phyloP scores from a whole-genome alignment of 768 basidiomycete genomes.

The Amyloporia xantha region DNA sequence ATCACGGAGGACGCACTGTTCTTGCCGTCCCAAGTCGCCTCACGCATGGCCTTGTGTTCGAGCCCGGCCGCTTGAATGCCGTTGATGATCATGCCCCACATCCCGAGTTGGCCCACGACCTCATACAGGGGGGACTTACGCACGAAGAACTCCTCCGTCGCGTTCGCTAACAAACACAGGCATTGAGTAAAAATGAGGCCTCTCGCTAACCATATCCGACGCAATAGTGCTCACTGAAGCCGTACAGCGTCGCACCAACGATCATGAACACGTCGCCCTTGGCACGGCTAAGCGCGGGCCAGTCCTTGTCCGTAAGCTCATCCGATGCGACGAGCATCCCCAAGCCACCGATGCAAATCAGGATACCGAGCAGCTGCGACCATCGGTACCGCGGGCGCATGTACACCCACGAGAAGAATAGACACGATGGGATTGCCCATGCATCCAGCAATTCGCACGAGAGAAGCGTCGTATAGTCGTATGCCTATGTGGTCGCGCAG shows the following conservation, averaged over 20 bases:
- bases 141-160: slow-evolving; percentile 85
- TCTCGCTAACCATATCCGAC: too few relatives aligned
- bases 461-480: slow-evolving; percentile 78
- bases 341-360: slow-evolving; percentile 68
- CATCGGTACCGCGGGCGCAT: slow-evolving; percentile 76
- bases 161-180: slow-evolving; percentile 58
- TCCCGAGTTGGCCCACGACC: slow-evolving; percentile 80
- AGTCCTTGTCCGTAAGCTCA: slow-evolving; percentile 71
- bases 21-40: slow-evolving; percentile 64
- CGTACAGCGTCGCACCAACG: slow-evolving; percentile 78
- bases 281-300: slow-evolving; percentile 52
- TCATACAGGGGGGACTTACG: slow-evolving; percentile 76
- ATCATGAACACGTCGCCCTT: slow-evolving; percentile 88
- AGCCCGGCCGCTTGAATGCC: slow-evolving; percentile 70
- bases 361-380: slow-evolving; percentile 73
- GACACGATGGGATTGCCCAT: slow-evolving; percentile 86
- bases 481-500: slow-evolving; percentile 41
- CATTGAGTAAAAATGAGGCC: not conserved
- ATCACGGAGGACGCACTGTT: slow-evolving; percentile 43
- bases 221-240: slow-evolving; percentile 53
- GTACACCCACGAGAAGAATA: slow-evolving; percentile 79
- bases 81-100: slow-evolving; percentile 79
- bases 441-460: slow-evolving; percentile 93
- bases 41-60: slow-evolving; percentile 61
- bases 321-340: slow-evolving; percentile 79